phyloP scores from a whole-genome alignment of 1,284 basidiomycete genomes.

The Exobasidium cylindrosporum region DNA sequence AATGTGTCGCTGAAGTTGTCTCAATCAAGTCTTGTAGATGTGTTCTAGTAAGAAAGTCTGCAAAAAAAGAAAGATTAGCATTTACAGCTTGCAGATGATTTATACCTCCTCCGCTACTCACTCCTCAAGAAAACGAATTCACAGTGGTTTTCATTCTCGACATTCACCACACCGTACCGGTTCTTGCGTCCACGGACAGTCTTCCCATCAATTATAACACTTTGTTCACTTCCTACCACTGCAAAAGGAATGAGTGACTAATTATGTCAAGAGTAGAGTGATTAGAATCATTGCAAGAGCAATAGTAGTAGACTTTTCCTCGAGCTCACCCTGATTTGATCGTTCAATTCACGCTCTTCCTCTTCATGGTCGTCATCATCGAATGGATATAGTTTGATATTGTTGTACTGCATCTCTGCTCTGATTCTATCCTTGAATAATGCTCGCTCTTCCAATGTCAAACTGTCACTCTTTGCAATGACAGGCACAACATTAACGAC shows the following conservation, averaged over 20 bases:
- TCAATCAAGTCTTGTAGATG: slow-evolving; percentile 98
- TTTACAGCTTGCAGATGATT: no score
- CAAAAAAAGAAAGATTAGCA: background rate
- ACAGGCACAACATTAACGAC: slow-evolving; percentile 98
- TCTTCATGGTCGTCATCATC: slow-evolving; percentile 94
- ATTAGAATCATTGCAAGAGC: background rate
- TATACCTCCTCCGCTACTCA: background rate
- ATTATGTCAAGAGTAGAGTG: background rate
- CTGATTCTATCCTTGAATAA: slow-evolving; percentile 91
- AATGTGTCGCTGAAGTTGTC: slow-evolving; percentile 97
- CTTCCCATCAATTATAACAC: slow-evolving; percentile 91
- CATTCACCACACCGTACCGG: slow-evolving; percentile 96
- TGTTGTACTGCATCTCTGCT: slow-evolving; percentile 86
- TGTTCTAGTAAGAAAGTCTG: slow-evolving; percentile 61
- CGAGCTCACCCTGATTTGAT: slow-evolving; percentile 66
- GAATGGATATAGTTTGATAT: slow-evolving; percentile 92
- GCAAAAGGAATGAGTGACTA: slow-evolving; percentile 90
- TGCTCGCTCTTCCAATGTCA: slow-evolving; percentile 89
- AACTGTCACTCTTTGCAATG: slow-evolving; percentile 94
- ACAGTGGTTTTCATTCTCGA: slow-evolving; percentile 87
- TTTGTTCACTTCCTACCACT: slow-evolving; percentile 89
- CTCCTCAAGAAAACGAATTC: slow-evolving; percentile 92
- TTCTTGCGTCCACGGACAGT: slow-evolving; percentile 92
- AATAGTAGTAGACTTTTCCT: no score
- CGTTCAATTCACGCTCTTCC: slow-evolving; percentile 83